phyloP scores from a whole-genome alignment of 169 alveolate species.

The Babesia divergens region DNA sequence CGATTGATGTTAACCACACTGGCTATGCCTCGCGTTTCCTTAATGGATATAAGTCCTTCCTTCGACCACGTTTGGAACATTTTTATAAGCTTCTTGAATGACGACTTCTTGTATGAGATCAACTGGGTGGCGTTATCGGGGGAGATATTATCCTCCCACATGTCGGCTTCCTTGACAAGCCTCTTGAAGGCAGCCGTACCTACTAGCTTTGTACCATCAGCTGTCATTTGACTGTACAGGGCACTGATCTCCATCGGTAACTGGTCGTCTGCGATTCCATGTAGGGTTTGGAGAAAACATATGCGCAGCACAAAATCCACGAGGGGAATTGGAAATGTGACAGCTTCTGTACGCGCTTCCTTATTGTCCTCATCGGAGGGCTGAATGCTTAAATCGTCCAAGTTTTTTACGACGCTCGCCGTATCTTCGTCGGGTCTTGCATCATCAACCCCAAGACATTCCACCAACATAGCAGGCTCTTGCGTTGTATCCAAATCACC shows the following conservation, averaged over 20 bases:
- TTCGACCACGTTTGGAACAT: slow-evolving; percentile 59
- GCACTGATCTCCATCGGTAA: slow-evolving; percentile 68
- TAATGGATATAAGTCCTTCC: slow-evolving; percentile 44
- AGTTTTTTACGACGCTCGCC: too few relatives aligned
- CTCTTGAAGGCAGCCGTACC: slow-evolving; percentile 29
- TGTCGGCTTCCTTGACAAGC: slow-evolving; percentile 22
- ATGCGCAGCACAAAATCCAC: slow-evolving; percentile 42
- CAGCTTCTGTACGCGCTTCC: neutral
- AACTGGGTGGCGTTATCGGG: neutral
- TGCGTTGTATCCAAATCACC: too few relatives aligned
- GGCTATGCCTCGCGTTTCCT: slow-evolving; percentile 52
- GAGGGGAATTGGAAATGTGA: slow-evolving; percentile 23
- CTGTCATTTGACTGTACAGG: slow-evolving; percentile 57
- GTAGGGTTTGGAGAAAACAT: slow-evolving; percentile 48
- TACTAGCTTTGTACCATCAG: slow-evolving; percentile 31
- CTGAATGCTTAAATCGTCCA: too few relatives aligned
- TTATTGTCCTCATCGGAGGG: too few relatives aligned
- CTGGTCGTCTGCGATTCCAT: slow-evolving; percentile 31
- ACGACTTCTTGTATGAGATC: slow-evolving; percentile 47
- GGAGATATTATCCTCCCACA: slow-evolving; percentile 25
- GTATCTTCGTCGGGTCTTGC: too few relatives aligned
- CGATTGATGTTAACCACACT: slow-evolving; percentile 53
- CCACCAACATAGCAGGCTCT: too few relatives aligned
- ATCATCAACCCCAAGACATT: too few relatives aligned
- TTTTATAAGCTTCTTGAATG: slow-evolving; percentile 53